Base-by-base conservation (phyloP, 148 eudicot genomes). In the Gaultheria prostrata region DNA sequence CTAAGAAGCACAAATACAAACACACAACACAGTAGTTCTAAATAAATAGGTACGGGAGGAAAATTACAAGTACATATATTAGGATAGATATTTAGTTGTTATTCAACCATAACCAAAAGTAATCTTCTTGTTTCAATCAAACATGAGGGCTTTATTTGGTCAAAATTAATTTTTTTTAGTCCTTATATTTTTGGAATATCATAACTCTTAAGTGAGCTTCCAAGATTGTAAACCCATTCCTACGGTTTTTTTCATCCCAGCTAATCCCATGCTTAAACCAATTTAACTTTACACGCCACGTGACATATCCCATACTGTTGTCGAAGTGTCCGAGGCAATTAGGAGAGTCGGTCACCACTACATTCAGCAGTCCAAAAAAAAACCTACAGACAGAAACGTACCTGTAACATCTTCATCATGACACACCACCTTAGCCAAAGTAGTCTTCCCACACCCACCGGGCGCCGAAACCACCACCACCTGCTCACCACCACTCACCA, bases 401-500 rank as follows among this genome's bases (percentile, higher is more conserved):
- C 72, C 33, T 12, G 0, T 67, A 28, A 67, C 6, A 0, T 67
- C 72, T 3, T 0, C 7, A 13, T 67, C 35, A 13, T 67, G 72
- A 67, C 72, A 28, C 1, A 67, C 35, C 18, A 3, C 28, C 35
- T 67, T 67, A 4, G 72, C 72, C 35, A 67, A 30, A 3, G 72
- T 67, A 28, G 72, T 26, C 35, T 67, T 67, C 72, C 72, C 72
- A 67, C 35, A 67, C 17, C 72, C 72, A 11, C 72, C 72, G 30
- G 35, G 72, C 35, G 35, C 72, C 33, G 72, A 67, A 67, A 67
- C 35, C 15, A 67, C 72, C 72, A 67, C 72, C 72, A 67, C 72
- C 17, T 67, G 14, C 71, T 65, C 15, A 24, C 71, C 33, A 4
- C 72, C 72, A 67, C 17, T 67, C 33, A 67, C 1, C 35, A 67